Evolutionary conservation across 306 rosid species (phyloP).

Genomic region (Prunus dulcis): DNA sequence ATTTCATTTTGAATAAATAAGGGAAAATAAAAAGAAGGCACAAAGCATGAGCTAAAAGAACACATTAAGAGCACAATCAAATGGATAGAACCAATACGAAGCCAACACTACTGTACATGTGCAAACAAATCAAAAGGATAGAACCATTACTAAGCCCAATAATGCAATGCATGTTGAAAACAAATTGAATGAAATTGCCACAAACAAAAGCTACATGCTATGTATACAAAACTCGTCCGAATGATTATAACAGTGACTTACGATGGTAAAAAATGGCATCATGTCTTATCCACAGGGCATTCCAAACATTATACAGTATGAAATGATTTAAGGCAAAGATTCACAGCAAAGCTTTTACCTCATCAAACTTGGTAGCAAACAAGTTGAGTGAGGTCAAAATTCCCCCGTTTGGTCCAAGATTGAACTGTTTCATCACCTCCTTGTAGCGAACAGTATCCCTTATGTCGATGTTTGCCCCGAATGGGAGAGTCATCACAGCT

Average conservation of each 20-base stretch:
- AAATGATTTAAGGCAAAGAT: background rate
- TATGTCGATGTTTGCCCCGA: slow-evolving; percentile 73
- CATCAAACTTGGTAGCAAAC: slow-evolving; percentile 95
- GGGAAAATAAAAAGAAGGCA: background rate
- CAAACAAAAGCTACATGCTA: background rate
- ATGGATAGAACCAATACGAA: background rate
- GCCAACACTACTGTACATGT: background rate
- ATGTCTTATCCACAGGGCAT: background rate
- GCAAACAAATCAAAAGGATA: background rate
- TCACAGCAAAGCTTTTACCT: slow-evolving; percentile 46
- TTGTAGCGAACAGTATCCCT: slow-evolving; percentile 91
- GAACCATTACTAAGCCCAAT: background rate
- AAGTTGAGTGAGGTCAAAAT: slow-evolving; percentile 89
- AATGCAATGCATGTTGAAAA: background rate
- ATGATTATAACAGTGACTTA: background rate
- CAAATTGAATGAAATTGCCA: background rate
- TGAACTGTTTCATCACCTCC: slow-evolving; percentile 94
- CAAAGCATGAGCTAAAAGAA: background rate
- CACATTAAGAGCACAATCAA: background rate
- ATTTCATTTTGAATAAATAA: background rate
- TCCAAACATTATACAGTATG: background rate
- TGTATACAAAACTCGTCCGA: background rate
- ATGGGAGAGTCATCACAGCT: slow-evolving; percentile 86
- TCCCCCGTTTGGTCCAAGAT: slow-evolving; percentile 98
- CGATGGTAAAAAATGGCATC: background rate